Evolutionary conservation across 106 monocot species (phyloP).

Genomic region (Platanthera zijinensis): DNA sequence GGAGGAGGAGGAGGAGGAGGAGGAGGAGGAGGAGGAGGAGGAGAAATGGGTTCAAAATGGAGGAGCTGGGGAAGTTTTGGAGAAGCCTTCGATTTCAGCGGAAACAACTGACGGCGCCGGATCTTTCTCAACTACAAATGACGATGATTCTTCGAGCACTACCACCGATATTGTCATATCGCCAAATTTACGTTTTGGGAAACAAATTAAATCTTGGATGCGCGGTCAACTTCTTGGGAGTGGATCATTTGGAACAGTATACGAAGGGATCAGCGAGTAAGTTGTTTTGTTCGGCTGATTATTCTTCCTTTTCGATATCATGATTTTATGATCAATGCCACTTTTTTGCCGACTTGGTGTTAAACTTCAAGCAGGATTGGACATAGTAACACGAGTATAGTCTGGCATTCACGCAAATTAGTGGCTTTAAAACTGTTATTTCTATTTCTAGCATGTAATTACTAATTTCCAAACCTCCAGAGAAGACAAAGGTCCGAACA

Average conservation of each 20-base stretch:
- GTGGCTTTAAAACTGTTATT: neutral
- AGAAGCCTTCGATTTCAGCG: constrained; percentile 11
- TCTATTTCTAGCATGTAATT: neutral
- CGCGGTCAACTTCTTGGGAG: constrained; percentile 57
- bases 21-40: constrained; percentile 14
- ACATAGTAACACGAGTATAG: neutral
- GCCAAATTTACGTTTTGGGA: constrained; percentile 41
- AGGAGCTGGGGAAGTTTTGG: constrained; percentile 8
- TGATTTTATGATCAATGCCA: neutral
- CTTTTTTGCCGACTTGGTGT: neutral
- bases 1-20: neutral
- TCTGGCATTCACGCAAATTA: neutral
- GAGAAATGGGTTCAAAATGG: neutral
- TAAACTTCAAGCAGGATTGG: neutral
- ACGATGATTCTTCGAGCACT: constrained; percentile 38
- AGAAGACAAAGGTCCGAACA: neutral
- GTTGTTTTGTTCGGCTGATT: constrained; percentile 12
- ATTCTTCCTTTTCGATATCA: neutral
- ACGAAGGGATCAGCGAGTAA: constrained; percentile 78
- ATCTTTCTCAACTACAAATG: constrained; percentile 51
- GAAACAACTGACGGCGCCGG: constrained; percentile 10
- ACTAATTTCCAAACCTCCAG: neutral
- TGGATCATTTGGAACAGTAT: constrained; percentile 89
- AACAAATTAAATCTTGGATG: constrained; percentile 54
- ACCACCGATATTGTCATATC: constrained; percentile 39